These are phyloP conservation scores for Botrytis sinoallii DNA, from an alignment of 2,329 filamentous ascomycete species.

Conservation along the genomic window DNA sequence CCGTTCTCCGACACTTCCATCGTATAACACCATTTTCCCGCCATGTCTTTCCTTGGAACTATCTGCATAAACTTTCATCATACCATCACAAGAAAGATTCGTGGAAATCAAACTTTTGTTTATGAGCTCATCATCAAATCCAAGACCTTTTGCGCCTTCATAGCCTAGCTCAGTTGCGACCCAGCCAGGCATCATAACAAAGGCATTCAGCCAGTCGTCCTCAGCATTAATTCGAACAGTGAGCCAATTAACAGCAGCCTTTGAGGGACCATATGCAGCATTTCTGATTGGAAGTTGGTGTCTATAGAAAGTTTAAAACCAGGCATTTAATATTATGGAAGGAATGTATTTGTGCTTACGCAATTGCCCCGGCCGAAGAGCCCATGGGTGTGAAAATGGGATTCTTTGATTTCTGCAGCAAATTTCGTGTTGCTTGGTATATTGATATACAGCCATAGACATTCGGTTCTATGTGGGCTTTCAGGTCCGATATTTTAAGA, in stretches of 20 bases:
- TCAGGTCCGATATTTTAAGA: background rate
- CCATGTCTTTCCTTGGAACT: background rate
- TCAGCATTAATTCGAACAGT: constrained; percentile 32
- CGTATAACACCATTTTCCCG: background rate
- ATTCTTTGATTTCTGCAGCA: background rate
- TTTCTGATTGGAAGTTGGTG: constrained; percentile 26
- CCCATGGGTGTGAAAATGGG: background rate
- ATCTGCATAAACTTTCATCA: background rate
- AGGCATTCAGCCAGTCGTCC: constrained; percentile 29
- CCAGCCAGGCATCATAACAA: constrained; percentile 10
- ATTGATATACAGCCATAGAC: constrained; percentile 33
- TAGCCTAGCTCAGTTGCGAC: background rate
- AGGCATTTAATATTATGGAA: constrained; percentile 23
- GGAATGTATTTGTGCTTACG: background rate
- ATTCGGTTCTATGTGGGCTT: background rate
- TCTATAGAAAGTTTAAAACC: background rate
- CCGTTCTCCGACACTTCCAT: background rate
- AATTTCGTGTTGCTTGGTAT: constrained; percentile 35
- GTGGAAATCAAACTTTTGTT: background rate
- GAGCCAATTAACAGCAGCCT: constrained; percentile 38
- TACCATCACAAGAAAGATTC: no score
- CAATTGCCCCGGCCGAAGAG: background rate
- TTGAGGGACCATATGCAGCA: constrained; percentile 37
- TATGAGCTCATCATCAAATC: background rate
- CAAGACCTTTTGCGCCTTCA: background rate